Evolutionary conservation across 2,329 filamentous ascomycete genomes (phyloP), one percentile per base, ranked within the genome.

Genomic region (Ceratocystis harringtonii): DNA sequence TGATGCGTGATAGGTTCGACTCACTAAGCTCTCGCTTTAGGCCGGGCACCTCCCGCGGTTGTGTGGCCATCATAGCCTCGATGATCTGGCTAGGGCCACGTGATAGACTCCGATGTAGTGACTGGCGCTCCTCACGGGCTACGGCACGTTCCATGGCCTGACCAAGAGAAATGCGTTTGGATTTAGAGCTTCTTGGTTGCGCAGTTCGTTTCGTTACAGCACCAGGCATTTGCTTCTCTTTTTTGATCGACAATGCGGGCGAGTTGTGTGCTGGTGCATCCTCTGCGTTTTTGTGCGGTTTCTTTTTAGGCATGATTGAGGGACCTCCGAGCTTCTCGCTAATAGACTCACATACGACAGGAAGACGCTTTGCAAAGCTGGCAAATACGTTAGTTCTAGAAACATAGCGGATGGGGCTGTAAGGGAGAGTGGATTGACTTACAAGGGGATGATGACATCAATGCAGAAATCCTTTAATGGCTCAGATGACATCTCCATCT

Each of bases 361-460:
- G 88, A n/a, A 92, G 77, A 43, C 89, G 85, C 15, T 88, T 83
- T 43, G 87, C 85, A 72, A 90, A 94, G 75, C 84, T 87, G n/a
- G 12, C 68, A 43, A 32, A 10, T 43, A 8, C 44, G 67, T 82
- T 69, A 82, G 77, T 58, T 58, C 57, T 36, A 30, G 2, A 22
- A 61, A 25, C n/a, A n/a, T 19, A 3, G 2, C 36, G 17, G 32
- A 28, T 67, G 15, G n/a, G 10, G 15, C 1, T 5, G 1, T 10
- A 3, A 6, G 19, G 19, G 3, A 3, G 25, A 8, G 7, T 5
- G 43, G 6, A 19, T 15, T 28, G 22, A 75, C 84, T 79, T 77
- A 87, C 83, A 92, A 92, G 43, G 89, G 89, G 57, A 90, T 77
- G 70, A 94, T 84, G 50, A 94, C 86, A 71, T 94, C 89, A 17